A percentile compares a stretch with the other conserved stretches of the same genome.
These are phyloP conservation scores for Globisporangium emineosum DNA, from an alignment of 352 stramenopile species.

Conservation along the genomic window DNA sequence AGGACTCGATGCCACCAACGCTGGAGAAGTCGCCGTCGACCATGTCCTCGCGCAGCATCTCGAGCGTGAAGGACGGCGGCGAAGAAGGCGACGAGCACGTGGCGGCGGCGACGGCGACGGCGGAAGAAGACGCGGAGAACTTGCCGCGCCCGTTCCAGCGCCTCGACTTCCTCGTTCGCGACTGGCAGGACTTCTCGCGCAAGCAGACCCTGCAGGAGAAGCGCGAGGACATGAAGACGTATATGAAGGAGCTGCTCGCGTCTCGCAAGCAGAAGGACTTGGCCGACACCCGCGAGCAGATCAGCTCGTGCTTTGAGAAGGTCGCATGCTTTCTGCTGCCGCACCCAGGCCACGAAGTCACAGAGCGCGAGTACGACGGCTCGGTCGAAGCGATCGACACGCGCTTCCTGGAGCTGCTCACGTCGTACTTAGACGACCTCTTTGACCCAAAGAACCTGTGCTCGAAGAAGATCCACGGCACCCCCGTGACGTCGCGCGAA, in stretches of 20 bases:
- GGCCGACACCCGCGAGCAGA: slow-evolving; percentile 94
- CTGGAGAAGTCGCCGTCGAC: slow-evolving; percentile 45
- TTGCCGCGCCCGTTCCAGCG: slow-evolving; percentile 93
- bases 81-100: slow-evolving; percentile 18
- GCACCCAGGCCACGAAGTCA: slow-evolving; percentile 96
- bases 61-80: slow-evolving; percentile 21
- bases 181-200: slow-evolving; percentile 97
- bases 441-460: slow-evolving; percentile 88
- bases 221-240: slow-evolving; percentile 92
- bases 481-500: slow-evolving; percentile 91
- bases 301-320: slow-evolving; percentile 95
- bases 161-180: slow-evolving; percentile 98
- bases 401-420: slow-evolving; percentile 93
- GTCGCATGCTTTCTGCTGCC: slow-evolving; percentile 95
- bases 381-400: slow-evolving; percentile 93
- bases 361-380: slow-evolving; percentile 96
- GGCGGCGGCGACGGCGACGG: slow-evolving; percentile 22
- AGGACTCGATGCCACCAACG: slow-evolving; percentile 24
- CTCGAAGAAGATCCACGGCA: slow-evolving; percentile 95
- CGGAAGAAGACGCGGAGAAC: slow-evolving; percentile 28
- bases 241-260: slow-evolving; percentile 91
- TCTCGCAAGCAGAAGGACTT: slow-evolving; percentile 93
- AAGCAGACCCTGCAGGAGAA: slow-evolving; percentile 88
- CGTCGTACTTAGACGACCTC: slow-evolving; percentile 93
- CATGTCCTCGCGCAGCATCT: slow-evolving; percentile 28